Percentiles rank a stretch among this genome's conserved stretches.
Conservation (phyloP, 1,284 basidiomycete species). For the Inonotus obliquus region DNA sequence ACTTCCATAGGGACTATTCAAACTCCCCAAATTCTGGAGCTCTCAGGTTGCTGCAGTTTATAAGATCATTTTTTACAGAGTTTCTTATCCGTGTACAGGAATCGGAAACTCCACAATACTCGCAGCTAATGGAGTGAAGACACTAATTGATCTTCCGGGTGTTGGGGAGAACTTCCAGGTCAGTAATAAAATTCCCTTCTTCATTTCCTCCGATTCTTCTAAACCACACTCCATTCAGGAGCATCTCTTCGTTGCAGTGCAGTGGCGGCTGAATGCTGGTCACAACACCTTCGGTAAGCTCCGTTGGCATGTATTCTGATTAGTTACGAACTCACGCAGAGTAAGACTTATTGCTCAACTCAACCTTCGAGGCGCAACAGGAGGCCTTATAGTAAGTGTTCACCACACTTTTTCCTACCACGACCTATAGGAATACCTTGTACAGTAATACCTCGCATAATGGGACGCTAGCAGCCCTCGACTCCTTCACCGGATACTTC, state of each 20-base stretch:
- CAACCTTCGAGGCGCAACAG: not conserved
- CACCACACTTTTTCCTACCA: too few species aligned
- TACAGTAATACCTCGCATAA: too few species aligned
- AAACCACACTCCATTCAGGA: not conserved
- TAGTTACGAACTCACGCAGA: not conserved
- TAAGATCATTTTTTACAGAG: too few species aligned
- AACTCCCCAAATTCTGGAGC: slow-evolving; percentile 4
- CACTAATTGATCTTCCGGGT: slow-evolving; percentile 2
- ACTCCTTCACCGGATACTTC: not conserved
- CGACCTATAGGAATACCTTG: too few species aligned
- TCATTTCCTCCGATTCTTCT: too few species aligned
- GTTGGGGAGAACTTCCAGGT: slow-evolving; percentile 3
- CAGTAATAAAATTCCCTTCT: too few species aligned
- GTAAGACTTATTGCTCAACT: not conserved
- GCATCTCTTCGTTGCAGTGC: not conserved
- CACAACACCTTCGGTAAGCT: not conserved
- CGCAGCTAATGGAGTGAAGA: not conserved
- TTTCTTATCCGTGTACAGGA: not conserved
- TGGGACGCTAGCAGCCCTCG: not conserved
- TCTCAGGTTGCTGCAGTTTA: not conserved
- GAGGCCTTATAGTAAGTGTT: too few species aligned
- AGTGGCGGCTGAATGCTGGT: not conserved
- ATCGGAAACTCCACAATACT: not conserved
- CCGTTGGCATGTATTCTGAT: not conserved
- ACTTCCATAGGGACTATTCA: not conserved